These are phyloP conservation scores for Hanseniaspora jakobsenii DNA, from an alignment of 805 yeast genomes.

Conservation along the genomic window DNA sequence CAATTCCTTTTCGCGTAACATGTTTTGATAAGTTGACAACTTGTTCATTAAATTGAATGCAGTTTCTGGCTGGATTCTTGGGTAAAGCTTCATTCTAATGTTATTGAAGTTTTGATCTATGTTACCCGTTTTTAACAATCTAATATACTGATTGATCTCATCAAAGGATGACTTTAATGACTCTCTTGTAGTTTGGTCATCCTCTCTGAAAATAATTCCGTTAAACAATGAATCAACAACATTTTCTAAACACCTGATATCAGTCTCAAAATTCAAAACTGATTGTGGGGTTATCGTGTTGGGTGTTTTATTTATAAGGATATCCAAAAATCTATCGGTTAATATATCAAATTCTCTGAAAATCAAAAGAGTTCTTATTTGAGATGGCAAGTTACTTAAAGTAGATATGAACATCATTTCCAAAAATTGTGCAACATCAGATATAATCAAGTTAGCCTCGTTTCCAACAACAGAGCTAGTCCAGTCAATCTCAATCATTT, in stretches of 20 bases:
- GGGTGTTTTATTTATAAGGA: slow-evolving; percentile 43
- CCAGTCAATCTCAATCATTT: slow-evolving; percentile 83
- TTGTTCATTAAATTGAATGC: slow-evolving; percentile 53
- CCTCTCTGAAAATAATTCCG: slow-evolving; percentile 1
- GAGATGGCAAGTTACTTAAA: slow-evolving; percentile 65
- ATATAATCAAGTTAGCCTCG: slow-evolving; percentile 62
- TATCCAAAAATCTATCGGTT: slow-evolving; percentile 53
- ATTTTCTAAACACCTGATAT: slow-evolving; percentile 61
- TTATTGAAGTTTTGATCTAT: slow-evolving; percentile 48
- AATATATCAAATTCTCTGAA: slow-evolving; percentile 79
- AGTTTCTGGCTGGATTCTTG: slow-evolving; percentile 60
- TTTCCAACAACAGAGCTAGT: slow-evolving; percentile 36
- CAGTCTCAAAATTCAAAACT: slow-evolving; percentile 68
- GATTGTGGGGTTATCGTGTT: slow-evolving; percentile 41
- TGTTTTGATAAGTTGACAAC: slow-evolving; percentile 27
- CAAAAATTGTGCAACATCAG: slow-evolving; percentile 74
- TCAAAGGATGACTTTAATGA: slow-evolving; percentile 55
- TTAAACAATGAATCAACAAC: slow-evolving; percentile 31
- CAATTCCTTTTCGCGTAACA: slow-evolving; percentile 16
- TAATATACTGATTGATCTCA: slow-evolving; percentile 69
- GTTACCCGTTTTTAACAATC: slow-evolving; percentile 52
- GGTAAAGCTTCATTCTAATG: slow-evolving; percentile 54
- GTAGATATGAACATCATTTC: slow-evolving; percentile 78
- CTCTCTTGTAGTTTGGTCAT: slow-evolving; percentile 10
- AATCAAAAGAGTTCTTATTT: slow-evolving; percentile 66